Evolutionary conservation across 176 grass and related monocot genomes (phyloP).

Genomic region (Oryza longistaminata): DNA sequence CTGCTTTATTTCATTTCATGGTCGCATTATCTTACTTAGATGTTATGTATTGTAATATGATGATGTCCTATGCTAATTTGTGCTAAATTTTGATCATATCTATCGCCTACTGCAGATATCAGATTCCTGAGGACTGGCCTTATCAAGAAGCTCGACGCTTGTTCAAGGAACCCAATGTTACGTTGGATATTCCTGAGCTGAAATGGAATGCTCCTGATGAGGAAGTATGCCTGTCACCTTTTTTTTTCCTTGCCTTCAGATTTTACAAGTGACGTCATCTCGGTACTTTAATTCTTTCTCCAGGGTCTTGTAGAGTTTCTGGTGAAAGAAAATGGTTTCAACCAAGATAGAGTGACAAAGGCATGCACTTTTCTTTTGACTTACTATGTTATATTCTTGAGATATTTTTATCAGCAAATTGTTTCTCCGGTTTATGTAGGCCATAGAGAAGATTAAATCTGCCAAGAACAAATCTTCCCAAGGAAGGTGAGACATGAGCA

Average conservation of each 20-base stretch:
- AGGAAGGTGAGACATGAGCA: constrained; percentile 68
- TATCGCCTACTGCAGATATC: constrained; percentile 57
- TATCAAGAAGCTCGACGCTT: constrained; percentile 80
- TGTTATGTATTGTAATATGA: constrained; percentile 4
- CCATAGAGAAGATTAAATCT: constrained; percentile 90
- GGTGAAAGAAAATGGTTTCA: constrained; percentile 87
- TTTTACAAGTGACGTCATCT: background rate
- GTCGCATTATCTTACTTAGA: constrained; percentile 15
- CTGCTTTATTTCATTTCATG: constrained; percentile 8
- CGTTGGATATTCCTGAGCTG: constrained; percentile 65
- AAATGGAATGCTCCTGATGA: constrained; percentile 83
- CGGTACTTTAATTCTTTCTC: constrained; percentile 1
- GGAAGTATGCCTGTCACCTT: constrained; percentile 46
- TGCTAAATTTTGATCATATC: background rate
- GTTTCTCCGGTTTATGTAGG: constrained; percentile 49
- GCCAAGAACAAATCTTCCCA: constrained; percentile 80
- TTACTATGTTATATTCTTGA: background rate
- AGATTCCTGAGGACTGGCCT: constrained; percentile 92
- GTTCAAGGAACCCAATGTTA: constrained; percentile 87
- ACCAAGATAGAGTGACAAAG: constrained; percentile 82
- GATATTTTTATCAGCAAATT: constrained; percentile 5
- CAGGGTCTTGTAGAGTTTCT: constrained; percentile 75
- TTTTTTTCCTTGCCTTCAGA: constrained; percentile 3
- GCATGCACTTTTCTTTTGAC: constrained; percentile 39
- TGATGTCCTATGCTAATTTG: constrained; percentile 10